These are phyloP conservation scores for Aspergillus melleus DNA, from an alignment of 2,329 filamentous ascomycete genomes.

Conservation along the genomic window DNA sequence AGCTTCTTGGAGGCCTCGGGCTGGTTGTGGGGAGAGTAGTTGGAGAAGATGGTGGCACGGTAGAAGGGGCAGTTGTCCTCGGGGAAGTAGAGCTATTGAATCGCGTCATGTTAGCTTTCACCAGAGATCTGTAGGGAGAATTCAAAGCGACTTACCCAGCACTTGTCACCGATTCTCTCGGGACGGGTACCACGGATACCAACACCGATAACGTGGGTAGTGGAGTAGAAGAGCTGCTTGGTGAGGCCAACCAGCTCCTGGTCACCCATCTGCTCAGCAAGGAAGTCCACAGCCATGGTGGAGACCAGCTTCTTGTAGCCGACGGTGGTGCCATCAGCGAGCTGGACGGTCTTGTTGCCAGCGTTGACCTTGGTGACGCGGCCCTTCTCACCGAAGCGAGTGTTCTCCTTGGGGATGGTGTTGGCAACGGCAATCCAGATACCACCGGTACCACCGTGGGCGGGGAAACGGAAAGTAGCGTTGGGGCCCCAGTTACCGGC, in stretches of 20 bases:
- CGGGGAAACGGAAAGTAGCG: slow-evolving; percentile 96
- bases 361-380: slow-evolving; percentile 85
- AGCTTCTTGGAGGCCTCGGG: slow-evolving; percentile 80
- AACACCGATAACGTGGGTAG: slow-evolving; percentile 95
- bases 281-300: slow-evolving; percentile 92
- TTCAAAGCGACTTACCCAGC: slow-evolving; percentile 68
- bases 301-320: slow-evolving; percentile 90
- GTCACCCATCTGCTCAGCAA: slow-evolving; percentile 85
- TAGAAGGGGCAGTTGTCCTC: slow-evolving; percentile 99
- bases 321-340: slow-evolving; percentile 83
- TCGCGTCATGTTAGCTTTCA: not conserved
- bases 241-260: slow-evolving; percentile 77
- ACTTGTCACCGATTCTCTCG: slow-evolving; percentile 97
- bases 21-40: slow-evolving; percentile 99
- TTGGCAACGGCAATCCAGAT: slow-evolving; percentile 98
- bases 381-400: slow-evolving; percentile 80
- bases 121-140: not conserved
- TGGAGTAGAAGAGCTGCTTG: slow-evolving; percentile 95
- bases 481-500: slow-evolving; percentile 98
- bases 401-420: slow-evolving; percentile 89
- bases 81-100: slow-evolving; percentile 82
- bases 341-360: slow-evolving; percentile 75
- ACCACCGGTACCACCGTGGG: slow-evolving; percentile 90
- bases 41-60: slow-evolving; percentile 99
- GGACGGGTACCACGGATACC: slow-evolving; percentile 89